Evolutionary conservation across 352 stramenopile genomes (phyloP).

Genomic region (Globisporangium cylindrosporum): DNA sequence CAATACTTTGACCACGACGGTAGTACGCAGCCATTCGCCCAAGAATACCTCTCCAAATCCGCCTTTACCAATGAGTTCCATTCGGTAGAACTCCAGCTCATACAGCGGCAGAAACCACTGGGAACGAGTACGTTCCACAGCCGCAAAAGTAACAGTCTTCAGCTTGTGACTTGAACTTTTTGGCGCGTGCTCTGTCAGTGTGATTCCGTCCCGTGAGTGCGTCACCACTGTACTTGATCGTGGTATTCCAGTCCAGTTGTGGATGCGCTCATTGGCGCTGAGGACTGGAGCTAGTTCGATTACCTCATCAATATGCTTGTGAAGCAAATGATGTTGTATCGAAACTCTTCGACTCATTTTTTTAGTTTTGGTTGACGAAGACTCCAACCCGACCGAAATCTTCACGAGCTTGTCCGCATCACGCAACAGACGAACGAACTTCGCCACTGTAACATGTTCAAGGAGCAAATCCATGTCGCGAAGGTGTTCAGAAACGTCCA

Average conservation of each 20-base stretch:
- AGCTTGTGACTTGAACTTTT: too few relatives aligned
- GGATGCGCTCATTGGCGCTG: background rate
- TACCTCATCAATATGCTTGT: slow-evolving; percentile 3
- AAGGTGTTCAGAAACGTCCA: slow-evolving; percentile 1
- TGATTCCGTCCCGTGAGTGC: too few relatives aligned
- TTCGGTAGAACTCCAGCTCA: too few relatives aligned
- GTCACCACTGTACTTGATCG: too few relatives aligned
- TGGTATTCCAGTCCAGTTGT: slow-evolving; percentile 2
- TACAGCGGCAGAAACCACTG: too few relatives aligned
- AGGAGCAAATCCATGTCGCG: background rate
- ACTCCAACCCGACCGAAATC: background rate
- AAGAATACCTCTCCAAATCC: too few relatives aligned
- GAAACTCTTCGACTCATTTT: slow-evolving; percentile 4
- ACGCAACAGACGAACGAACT: background rate
- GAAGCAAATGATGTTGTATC: background rate
- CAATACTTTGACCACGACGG: too few relatives aligned
- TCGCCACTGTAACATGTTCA: background rate
- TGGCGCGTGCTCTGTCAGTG: too few relatives aligned
- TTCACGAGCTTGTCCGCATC: background rate
- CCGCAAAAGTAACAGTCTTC: too few relatives aligned
- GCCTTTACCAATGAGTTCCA: too few relatives aligned
- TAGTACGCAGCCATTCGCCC: too few relatives aligned
- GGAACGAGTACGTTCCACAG: too few relatives aligned
- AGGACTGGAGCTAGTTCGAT: background rate
- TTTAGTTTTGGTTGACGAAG: background rate